Evolutionary conservation across 192 early-diverging fungal species (phyloP), one percentile per base, ranked within the genome.

Genomic region (Helicostylum pulchrum): DNA sequence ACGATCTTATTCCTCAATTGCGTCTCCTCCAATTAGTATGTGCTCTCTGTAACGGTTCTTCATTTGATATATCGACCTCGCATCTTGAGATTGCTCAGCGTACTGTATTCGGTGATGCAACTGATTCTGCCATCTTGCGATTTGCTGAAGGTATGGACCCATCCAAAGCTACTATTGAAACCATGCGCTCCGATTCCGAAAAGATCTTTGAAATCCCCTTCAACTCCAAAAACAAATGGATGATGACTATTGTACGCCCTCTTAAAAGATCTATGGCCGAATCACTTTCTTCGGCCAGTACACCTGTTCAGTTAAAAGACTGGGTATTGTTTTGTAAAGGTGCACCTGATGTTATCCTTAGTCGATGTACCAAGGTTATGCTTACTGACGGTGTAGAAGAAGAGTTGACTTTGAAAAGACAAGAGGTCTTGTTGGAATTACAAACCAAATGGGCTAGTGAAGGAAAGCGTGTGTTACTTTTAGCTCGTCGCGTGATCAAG

Each of bases 101-200:
- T 34, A 77, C 50, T 10, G 76, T 85, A 36, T 68, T 81, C 42
- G 95, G 95, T 21, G 93, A 98, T 78, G 85, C 92, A 19, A 98
- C 94, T 6, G 95, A 96, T 67, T 77, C 79, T 45, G 93, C 91
- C 7, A 70, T 98, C 1, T 76, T 96, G 20, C 81, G 87, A 6
- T 92, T 91, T 69, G 77, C 86, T 8, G 83, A 84, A 0, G n/a
- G 58, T 9, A 52, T 65, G n/a, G 43, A 72, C 30, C 61, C 62
- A 3, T 34, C 39, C 4, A 53, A 30, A 6, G 14, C 43, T 6
- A 62, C 43, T 39, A 26, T 51, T 7, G 62, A 67, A 34, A 51
- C 69, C 19, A 55, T 60, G 14, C 49, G 60, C 10, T 48, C 63
- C 8, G 43, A 66, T 45, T 31, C 59, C 3, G 67, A 82, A 51